A percentile compares a stretch with the other conserved stretches of the same genome.
Conservation (phyloP, 139 green algal genomes). For the Zygnema cylindricum region DNA sequence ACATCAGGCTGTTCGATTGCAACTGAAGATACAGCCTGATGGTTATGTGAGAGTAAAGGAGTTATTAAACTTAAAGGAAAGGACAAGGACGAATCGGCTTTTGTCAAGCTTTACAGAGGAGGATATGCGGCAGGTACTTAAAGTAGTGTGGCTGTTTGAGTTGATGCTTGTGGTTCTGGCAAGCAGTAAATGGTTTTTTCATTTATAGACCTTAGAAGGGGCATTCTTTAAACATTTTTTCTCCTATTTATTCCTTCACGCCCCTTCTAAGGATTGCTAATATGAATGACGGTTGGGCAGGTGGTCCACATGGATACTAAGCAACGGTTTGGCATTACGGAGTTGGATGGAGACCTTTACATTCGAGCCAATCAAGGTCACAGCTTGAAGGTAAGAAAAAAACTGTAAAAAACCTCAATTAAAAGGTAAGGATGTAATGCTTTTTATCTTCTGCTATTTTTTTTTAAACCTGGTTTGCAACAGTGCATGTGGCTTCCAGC, state of each 20-base stretch:
- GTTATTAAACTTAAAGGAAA: constrained; percentile 25
- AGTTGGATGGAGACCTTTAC: constrained; percentile 34
- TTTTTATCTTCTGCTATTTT: too few species aligned
- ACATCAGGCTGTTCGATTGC: not conserved
- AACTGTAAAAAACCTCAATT: too few species aligned
- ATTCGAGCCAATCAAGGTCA: constrained; percentile 59
- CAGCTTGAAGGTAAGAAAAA: constrained; percentile 19
- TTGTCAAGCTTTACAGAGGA: constrained; percentile 32
- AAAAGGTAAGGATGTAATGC: too few species aligned
- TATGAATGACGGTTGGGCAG: constrained; percentile 21
- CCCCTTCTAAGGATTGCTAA: too few species aligned
- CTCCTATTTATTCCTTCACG: too few species aligned
- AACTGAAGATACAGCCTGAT: constrained; percentile 42
- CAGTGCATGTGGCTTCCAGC: too few species aligned
- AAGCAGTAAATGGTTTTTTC: too few species aligned
- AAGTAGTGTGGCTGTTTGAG: not conserved
- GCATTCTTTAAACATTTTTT: too few species aligned
- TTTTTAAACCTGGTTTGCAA: too few species aligned
- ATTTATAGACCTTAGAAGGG: too few species aligned
- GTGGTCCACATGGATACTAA: constrained; percentile 34
- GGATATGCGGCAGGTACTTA: constrained; percentile 33
- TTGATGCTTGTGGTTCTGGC: not conserved
- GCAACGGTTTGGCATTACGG: constrained; percentile 30
- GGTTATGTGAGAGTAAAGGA: constrained; percentile 35
- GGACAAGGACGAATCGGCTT: constrained; percentile 8